Evolutionary conservation across 2,329 filamentous ascomycete species (phyloP), one percentile per base, ranked within the genome.

Genomic region (Fusarium hainanense): DNA sequence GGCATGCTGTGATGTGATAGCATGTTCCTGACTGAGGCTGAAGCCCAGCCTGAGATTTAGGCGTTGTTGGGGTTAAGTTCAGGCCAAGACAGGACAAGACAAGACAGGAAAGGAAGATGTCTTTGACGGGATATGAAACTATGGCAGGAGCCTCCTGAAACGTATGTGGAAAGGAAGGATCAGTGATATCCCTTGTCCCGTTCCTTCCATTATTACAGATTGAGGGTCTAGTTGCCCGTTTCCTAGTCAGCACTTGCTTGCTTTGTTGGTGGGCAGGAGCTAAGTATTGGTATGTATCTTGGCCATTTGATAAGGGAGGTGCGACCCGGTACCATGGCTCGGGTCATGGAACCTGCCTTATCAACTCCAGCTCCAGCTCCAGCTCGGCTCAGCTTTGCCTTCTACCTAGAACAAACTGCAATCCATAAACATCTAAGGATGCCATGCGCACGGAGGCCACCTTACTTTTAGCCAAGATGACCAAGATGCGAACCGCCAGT

Each of bases 111-210:
- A 50, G 25, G 13, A 41, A 41, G 6, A 61, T 66, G 62, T 66
- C 63, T 66, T 66, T 64, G 28, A 21, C 56, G 41, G 56, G 58
- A 55, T 37, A 61, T 66, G 63, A 66, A 66, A 66, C 62, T 66
- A 51, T 66, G 32, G 54, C 47, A 49, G 52, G 49, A 52, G 43
- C 32, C 59, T 44, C 54, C 62, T 66, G 47, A 66, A 66, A 51
- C 47, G 25, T 25, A 66, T 37, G 61, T 54, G 61, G 47, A 65
- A 49, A 56, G 57, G 21, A 52, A 48, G 47, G 54, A 25, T 13
- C 32, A 50, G 28, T n/a, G 20, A 12, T 65, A 43, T 61, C 49
- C 50, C 46, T 66, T 66, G 55, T 40, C 18, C 28, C 28, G 40
- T 37, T 37, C 34, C 44, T 23, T 68, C 42, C 34, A 23, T 65